Base-by-base conservation (phyloP, 2,329 filamentous ascomycete genomes). In the Fusarium solani-melongenae region DNA sequence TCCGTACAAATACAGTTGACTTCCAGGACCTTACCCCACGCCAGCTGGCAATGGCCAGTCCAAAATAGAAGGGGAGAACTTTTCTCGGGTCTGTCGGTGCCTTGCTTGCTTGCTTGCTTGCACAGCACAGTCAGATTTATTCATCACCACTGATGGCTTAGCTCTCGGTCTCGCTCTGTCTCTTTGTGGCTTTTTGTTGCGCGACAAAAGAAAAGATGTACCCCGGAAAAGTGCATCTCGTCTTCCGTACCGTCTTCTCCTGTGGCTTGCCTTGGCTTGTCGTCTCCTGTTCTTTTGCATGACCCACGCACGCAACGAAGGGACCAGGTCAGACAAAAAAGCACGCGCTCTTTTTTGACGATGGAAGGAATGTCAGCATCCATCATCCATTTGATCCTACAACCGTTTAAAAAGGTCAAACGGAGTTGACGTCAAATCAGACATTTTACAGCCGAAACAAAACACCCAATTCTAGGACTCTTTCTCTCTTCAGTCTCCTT, bases 1-100 rank as follows among this genome's bases (percentile, higher is more conserved):
- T 55, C 57, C 70, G 34, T 69, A 62, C 58, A 65, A 67, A 68
- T 68, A 64, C 41, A 39, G 38, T 39, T 39, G n/a, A 39, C 36
- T n/a, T 39, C 8, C 17, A 10, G 9, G n/a, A 20, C 38, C 17
- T 39, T 46, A 46, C 41, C 41, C 41, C 46, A 31, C 46, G 46
- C 46, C 46, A 53, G 46, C 46, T 53, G 46, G 46, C 27, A 51
- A 4, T 46, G 8, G 22, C 22, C 41, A 24, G 22, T 15, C 17
- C 10, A 51, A 20, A 49, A 49, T 49, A 51, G 46, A 29, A 51
- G 24, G 15, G 39, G 15, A 22, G 39, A 20, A 27, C 27, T 20
- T 11, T 46, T 51, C 17, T 51, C 27, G 27, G 27, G 17, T 49
- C 41, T 14, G 10, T 27, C 46, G 24, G 44, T 29, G 10, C 17